Evolutionary conservation across 2,329 filamentous ascomycete species (phyloP).

Genomic region (Emergomyces pasteurianus): DNA sequence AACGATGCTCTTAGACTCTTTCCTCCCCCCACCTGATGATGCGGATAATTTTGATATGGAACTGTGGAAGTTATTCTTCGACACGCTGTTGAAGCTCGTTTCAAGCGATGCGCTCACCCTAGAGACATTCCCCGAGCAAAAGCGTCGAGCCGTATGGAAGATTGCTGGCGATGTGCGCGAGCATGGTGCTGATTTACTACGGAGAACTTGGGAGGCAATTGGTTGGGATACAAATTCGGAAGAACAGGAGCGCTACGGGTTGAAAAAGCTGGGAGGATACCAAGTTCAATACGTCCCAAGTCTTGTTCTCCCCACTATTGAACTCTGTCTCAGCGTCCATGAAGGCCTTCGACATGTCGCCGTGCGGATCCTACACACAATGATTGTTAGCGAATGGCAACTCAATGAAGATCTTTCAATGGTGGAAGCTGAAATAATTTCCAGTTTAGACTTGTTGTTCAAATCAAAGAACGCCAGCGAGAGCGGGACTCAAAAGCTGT

Average conservation of each 20-base stretch:
- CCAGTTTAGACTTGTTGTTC: slow-evolving; percentile 80
- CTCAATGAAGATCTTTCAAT: slow-evolving; percentile 82
- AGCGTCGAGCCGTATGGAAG: slow-evolving; percentile 93
- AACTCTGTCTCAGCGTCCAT: slow-evolving; percentile 89
- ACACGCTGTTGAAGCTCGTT: slow-evolving; percentile 75
- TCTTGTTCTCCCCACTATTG: slow-evolving; percentile 80
- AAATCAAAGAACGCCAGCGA: slow-evolving; percentile 81
- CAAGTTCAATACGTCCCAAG: slow-evolving; percentile 96
- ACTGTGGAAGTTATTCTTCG: slow-evolving; percentile 88
- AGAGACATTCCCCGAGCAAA: slow-evolving; percentile 95
- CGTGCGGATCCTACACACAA: slow-evolving; percentile 86
- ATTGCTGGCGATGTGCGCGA: slow-evolving; percentile 94
- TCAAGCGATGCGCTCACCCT: slow-evolving; percentile 79
- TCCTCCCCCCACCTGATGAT: slow-evolving; percentile 80
- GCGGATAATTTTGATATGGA: slow-evolving; percentile 87
- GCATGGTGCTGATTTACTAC: slow-evolving; percentile 73
- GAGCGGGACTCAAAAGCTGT: slow-evolving; percentile 81
- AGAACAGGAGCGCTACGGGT: slow-evolving; percentile 62
- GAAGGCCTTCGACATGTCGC: slow-evolving; percentile 81
- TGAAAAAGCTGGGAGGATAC: slow-evolving; percentile 83
- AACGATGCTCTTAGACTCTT: slow-evolving; percentile 65
- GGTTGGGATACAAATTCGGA: slow-evolving; percentile 86
- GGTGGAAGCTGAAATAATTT: slow-evolving; percentile 93
- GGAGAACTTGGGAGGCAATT: slow-evolving; percentile 84
- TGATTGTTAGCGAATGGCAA: slow-evolving; percentile 98